phyloP scores from a whole-genome alignment of 225 moss, liverwort and hornwort genomes.

The Straminergon stramineum region DNA sequence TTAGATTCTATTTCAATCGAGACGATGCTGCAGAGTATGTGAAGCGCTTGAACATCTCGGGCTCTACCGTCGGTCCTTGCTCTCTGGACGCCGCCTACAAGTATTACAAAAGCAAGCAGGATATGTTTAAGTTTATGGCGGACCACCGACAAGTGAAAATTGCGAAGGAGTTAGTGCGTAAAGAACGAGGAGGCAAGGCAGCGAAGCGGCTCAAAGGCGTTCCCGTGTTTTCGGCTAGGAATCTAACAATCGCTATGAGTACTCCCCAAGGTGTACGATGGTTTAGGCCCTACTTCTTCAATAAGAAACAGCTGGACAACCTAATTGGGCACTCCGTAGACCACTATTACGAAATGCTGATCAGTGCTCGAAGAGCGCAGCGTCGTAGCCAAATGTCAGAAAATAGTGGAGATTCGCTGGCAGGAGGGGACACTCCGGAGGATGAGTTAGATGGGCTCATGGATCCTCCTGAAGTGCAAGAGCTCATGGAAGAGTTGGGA shows the following conservation, averaged over 20 bases:
- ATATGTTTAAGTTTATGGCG: constrained; percentile 87
- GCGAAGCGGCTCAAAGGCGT: constrained; percentile 88
- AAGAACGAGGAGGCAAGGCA: constrained; percentile 61
- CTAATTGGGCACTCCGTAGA: constrained; percentile 93
- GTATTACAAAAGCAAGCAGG: constrained; percentile 81
- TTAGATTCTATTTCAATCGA: constrained; percentile 88
- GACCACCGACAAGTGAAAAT: constrained; percentile 77
- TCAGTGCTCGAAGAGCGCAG: constrained; percentile 69
- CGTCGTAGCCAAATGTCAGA: constrained; percentile 84
- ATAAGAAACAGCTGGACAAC: constrained; percentile 87
- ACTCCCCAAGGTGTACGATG: constrained; percentile 77
- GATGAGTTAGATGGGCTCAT: constrained; percentile 75
- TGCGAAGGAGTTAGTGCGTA: constrained; percentile 61
- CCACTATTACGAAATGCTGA: constrained; percentile 92
- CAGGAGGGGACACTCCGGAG: constrained; percentile 50
- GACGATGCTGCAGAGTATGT: constrained; percentile 85
- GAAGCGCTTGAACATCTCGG: constrained; percentile 69
- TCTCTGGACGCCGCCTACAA: constrained; percentile 94
- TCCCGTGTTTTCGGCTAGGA: constrained; percentile 88
- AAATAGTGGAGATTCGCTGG: constrained; percentile 41
- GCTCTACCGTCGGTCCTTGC: constrained; percentile 83
- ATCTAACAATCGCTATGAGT: constrained; percentile 94
- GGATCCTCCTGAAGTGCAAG: constrained; percentile 93
- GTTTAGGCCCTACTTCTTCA: constrained; percentile 96
- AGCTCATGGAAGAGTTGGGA: constrained; percentile 92